phyloP scores from a whole-genome alignment of 352 stramenopile genomes.

The Sclerospora graminicola region DNA sequence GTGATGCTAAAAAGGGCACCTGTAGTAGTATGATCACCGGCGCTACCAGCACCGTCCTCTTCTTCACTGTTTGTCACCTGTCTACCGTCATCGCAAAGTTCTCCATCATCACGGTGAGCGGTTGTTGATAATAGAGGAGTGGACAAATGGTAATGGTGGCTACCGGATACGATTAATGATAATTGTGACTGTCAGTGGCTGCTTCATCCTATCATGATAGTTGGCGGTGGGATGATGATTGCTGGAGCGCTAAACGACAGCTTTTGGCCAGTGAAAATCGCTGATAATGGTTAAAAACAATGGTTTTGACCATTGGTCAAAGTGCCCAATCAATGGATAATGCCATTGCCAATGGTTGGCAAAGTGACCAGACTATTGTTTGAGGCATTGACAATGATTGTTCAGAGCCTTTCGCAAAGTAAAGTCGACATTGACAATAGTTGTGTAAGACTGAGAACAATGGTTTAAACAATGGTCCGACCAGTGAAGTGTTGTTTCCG shows the following conservation, averaged over 20 bases:
- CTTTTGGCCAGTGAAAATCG: not conserved
- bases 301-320: not conserved
- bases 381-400: not conserved
- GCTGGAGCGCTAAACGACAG: not conserved
- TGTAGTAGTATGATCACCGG: not conserved
- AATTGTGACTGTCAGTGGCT: not conserved
- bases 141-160: not conserved
- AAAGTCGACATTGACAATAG: not conserved
- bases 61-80: not conserved
- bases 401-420: not conserved
- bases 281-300: not conserved
- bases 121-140: not conserved
- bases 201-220: not conserved
- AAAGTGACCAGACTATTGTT: not conserved
- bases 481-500: not conserved
- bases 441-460: not conserved
- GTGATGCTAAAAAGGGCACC: not conserved
- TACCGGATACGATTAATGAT: not conserved
- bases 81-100: not conserved
- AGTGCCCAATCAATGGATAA: no score
- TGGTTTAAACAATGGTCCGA: not conserved
- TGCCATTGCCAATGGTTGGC: not conserved
- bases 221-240: not conserved
- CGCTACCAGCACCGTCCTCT: not conserved
- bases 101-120: not conserved